Base-by-base conservation (phyloP, 1,139 yeast species). In the Hyphopichia pseudoburtonii region DNA sequence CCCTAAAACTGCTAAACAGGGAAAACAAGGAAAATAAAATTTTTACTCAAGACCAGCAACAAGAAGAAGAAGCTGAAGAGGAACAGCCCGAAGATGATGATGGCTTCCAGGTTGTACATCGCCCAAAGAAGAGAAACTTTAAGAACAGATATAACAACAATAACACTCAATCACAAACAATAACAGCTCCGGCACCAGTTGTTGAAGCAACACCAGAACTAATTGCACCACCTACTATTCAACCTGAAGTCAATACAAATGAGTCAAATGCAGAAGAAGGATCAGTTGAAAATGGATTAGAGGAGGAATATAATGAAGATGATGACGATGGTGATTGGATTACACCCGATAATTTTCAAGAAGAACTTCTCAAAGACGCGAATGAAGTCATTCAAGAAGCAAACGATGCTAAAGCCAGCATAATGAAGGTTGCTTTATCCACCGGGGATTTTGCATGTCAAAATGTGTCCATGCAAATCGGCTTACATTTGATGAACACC, bases 371-470 rank as follows among this genome's bases (percentile, higher is more conserved):
- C 33, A 82, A 82, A 55, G 90, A 86, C 47, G 73, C 73, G 39
- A 79, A 69, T 29, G 79, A 72, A 49, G 58, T 59, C 10, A 54
- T 62, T 14, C 59, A 53, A 44, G 80, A 66, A 36, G 56, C 62
- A 14, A 47, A 38, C 50, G 43, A 14, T 36, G 16, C 17, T n/a
- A 18, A 21, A 10, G 7, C 43, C 2, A 36, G 28, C 9, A 53
- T 57, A 17, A 72, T 80, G 45, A 78, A 80, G 45, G 94, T 84
- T 17, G 98, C 97, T 1, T 67, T 92, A 40, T 84, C 96, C 1
- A 86, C 97, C 1, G 96, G 96, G 19, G 99, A 92, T 78, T 92
- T 90, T 68, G 97, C 99, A 3, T 87, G 92, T 59, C 99, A 92
- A 60, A 92, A 92, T 60, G 96, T 90, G 9, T 79, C 96, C 1